phyloP scores from a whole-genome alignment of 345 rosid species.

The Boechera divaricarpa region DNA sequence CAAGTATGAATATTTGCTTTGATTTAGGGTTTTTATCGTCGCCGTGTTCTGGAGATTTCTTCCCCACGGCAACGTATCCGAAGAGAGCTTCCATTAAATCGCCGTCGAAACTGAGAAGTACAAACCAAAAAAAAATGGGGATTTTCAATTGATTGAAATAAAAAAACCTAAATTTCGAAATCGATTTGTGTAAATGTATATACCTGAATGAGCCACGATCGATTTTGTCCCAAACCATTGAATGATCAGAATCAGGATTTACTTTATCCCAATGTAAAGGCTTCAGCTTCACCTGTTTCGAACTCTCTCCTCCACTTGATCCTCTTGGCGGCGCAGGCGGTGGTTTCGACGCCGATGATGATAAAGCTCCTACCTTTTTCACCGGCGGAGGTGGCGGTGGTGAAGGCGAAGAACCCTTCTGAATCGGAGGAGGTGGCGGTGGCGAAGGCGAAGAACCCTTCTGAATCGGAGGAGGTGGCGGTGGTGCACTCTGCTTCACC shows the following conservation, averaged over 20 bases:
- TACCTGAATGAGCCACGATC: constrained; percentile 85
- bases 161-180: background rate
- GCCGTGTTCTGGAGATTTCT: constrained; percentile 49
- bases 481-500: background rate
- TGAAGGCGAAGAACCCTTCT: constrained; percentile 43
- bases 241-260: constrained; percentile 61
- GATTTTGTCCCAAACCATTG: constrained; percentile 95
- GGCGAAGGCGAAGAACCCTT: constrained; percentile 45
- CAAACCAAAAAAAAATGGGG: background rate
- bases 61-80: constrained; percentile 67
- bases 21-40: constrained; percentile 15
- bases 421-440: constrained; percentile 54
- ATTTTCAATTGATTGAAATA: background rate
- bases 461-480: constrained; percentile 53
- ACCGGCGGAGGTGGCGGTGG: constrained; percentile 64
- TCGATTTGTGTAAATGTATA: background rate
- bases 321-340: constrained; percentile 48
- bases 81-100: constrained; percentile 95
- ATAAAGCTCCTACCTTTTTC: constrained; percentile 36
- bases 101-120: constrained; percentile 64
- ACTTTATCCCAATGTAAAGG: constrained; percentile 95
- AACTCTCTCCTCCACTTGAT: constrained; percentile 39
- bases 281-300: constrained; percentile 67
- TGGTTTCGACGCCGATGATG: constrained; percentile 47
- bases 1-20: constrained; percentile 62